These are phyloP conservation scores for Arachnomyces sp. DNA, from an alignment of 2,329 filamentous ascomycete species.

Conservation along the genomic window DNA sequence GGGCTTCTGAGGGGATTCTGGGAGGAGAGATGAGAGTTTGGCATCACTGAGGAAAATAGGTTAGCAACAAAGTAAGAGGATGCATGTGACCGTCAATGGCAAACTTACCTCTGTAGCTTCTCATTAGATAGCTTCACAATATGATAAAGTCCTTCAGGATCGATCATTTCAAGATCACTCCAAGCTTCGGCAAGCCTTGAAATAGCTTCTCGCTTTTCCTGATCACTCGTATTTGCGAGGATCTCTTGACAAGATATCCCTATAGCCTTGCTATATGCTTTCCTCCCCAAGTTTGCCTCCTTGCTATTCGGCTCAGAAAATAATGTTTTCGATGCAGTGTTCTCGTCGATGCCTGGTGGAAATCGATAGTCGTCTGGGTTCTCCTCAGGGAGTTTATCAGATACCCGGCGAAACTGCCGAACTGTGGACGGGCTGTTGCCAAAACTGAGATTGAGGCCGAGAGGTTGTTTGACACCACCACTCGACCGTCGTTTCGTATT, in stretches of 20 bases:
- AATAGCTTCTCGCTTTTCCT: constrained; percentile 72
- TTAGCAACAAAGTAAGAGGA: no score
- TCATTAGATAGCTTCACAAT: constrained; percentile 70
- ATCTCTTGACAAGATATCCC: constrained; percentile 79
- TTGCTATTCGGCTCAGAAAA: constrained; percentile 48
- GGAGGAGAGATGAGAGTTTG: constrained; percentile 32
- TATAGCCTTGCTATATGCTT: constrained; percentile 71
- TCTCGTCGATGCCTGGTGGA: constrained; percentile 30
- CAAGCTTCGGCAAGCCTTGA: constrained; percentile 79
- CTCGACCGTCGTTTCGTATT: constrained; percentile 37
- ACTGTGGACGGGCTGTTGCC: constrained; percentile 90
- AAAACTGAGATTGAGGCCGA: constrained; percentile 85
- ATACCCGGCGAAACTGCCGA: constrained; percentile 82
- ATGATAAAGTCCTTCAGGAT: constrained; percentile 84
- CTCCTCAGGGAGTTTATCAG: constrained; percentile 49
- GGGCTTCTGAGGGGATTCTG: constrained; percentile 38
- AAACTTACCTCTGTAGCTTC: constrained; percentile 51
- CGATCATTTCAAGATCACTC: constrained; percentile 70
- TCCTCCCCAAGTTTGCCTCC: constrained; percentile 72
- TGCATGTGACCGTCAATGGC: no score
- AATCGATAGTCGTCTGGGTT: constrained; percentile 18
- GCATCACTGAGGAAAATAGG: constrained; percentile 15
- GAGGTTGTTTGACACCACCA: constrained; percentile 58
- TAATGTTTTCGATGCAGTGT: constrained; percentile 28
- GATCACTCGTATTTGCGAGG: constrained; percentile 65